A percentile compares a stretch with the other conserved stretches of the same genome.
These are phyloP conservation scores for Furcasterigmium sp. DNA, from an alignment of 2,329 filamentous ascomycete species.

Conservation along the genomic window DNA sequence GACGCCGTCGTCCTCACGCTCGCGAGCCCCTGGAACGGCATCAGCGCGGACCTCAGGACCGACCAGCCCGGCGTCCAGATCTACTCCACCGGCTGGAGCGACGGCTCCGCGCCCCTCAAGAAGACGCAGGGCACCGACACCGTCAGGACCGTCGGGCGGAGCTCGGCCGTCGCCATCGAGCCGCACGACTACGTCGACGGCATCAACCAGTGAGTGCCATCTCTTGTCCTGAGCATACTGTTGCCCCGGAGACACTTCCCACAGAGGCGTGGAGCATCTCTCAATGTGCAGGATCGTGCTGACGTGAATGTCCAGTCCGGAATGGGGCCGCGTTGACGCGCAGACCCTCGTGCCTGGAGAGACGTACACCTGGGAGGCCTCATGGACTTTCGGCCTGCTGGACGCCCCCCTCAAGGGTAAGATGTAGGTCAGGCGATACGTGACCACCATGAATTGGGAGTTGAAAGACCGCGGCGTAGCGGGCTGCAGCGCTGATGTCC, in stretches of 20 bases:
- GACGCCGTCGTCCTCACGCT: constrained; percentile 45
- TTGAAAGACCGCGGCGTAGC: too few species aligned
- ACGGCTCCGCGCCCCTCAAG: constrained; percentile 47
- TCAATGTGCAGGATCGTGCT: too few species aligned
- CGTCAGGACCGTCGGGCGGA: constrained; percentile 44
- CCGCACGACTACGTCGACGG: constrained; percentile 74
- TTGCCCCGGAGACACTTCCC: background rate
- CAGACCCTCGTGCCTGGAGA: constrained; percentile 36
- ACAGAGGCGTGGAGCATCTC: too few species aligned
- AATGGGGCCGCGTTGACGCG: constrained; percentile 33
- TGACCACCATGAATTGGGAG: too few species aligned
- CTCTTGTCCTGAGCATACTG: background rate
- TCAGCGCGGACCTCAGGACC: constrained; percentile 63
- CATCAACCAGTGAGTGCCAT: constrained; percentile 56
- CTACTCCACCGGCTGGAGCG: constrained; percentile 60
- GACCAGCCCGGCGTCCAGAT: constrained; percentile 68
- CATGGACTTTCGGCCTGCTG: constrained; percentile 33
- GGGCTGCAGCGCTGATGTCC: too few species aligned
- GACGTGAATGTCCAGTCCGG: constrained; percentile 25
- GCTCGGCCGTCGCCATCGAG: constrained; percentile 71
- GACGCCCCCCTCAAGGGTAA: too few species aligned
- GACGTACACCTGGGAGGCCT: constrained; percentile 36
- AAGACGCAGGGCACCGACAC: constrained; percentile 49
- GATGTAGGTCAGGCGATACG: too few species aligned
- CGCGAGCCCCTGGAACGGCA: constrained; percentile 59